Evolutionary conservation across 2,329 filamentous ascomycete genomes (phyloP).

Genomic region (Nothomitra cinnamomea): DNA sequence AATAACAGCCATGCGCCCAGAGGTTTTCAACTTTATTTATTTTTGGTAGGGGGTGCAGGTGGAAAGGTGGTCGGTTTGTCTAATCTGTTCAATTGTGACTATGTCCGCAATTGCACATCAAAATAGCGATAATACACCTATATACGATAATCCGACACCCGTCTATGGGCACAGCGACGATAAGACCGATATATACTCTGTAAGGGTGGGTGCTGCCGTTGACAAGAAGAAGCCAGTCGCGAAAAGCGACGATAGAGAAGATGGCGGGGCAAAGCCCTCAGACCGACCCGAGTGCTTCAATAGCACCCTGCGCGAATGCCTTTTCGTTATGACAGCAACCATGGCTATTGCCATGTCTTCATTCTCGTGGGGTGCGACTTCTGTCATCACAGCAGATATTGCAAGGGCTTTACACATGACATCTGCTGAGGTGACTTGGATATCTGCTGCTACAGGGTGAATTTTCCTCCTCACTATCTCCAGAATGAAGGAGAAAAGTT

Average conservation of each 20-base stretch:
- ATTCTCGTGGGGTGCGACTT: conserved; percentile 40
- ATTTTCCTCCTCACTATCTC: conserved; percentile 10
- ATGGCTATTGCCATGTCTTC: conserved; percentile 47
- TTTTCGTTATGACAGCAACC: conserved; percentile 49
- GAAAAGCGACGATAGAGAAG: no score
- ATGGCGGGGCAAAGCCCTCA: background rate
- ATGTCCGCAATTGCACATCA: no score
- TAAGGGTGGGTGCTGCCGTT: no score
- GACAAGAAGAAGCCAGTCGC: no score
- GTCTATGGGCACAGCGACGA: no score
- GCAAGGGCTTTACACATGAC: conserved; percentile 43
- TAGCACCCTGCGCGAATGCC: conserved; percentile 42
- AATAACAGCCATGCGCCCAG: no score
- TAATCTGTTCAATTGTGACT: no score
- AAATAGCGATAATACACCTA: no score
- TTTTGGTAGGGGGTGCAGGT: no score
- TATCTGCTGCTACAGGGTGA: conserved; percentile 41
- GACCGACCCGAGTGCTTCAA: conserved; percentile 42
- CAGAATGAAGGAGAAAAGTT: background rate
- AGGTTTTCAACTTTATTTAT: no score
- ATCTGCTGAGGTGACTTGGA: conserved; percentile 50
- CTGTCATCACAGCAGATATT: conserved; percentile 46
- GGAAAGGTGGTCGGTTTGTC: no score
- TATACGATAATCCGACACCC: no score
- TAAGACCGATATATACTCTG: background rate